These are phyloP conservation scores for Phaeosphaeriaceae sp. DNA, from an alignment of 2,329 filamentous ascomycete genomes.

Conservation along the genomic window DNA sequence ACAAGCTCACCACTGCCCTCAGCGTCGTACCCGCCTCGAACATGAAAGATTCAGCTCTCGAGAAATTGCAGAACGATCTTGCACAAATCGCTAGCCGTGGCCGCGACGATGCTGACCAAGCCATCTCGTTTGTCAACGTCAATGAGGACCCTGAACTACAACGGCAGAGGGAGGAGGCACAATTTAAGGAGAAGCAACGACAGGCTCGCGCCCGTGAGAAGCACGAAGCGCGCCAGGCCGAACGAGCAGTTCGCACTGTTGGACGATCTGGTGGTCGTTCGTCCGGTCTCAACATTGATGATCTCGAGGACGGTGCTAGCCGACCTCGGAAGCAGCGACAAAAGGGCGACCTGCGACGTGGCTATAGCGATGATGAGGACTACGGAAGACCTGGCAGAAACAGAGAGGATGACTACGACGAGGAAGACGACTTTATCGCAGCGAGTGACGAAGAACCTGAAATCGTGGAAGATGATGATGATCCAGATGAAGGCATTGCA, in stretches of 20 bases:
- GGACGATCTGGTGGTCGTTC: slow-evolving; percentile 60
- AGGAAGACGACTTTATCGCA: slow-evolving; percentile 80
- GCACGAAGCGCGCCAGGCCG: slow-evolving; percentile 68
- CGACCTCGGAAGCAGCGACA: slow-evolving; percentile 35
- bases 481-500: slow-evolving; percentile 56
- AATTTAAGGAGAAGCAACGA: slow-evolving; percentile 76
- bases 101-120: slow-evolving; percentile 54
- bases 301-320: slow-evolving; percentile 63
- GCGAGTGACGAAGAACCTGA: slow-evolving; percentile 75
- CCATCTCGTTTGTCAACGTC: slow-evolving; percentile 71
- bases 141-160: slow-evolving; percentile 77
- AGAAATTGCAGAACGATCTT: slow-evolving; percentile 71
- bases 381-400: slow-evolving; percentile 69
- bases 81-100: slow-evolving; percentile 65
- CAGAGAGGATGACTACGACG: slow-evolving; percentile 77
- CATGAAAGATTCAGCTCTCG: slow-evolving; percentile 74
- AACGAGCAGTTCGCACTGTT: slow-evolving; percentile 59
- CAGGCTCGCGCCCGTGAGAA: slow-evolving; percentile 69
- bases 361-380: slow-evolving; percentile 77
- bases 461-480: slow-evolving; percentile 66
- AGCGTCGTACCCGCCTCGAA: slow-evolving; percentile 71
- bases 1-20: slow-evolving; percentile 77
- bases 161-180: slow-evolving; percentile 74
- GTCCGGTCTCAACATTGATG: slow-evolving; percentile 64
- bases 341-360: slow-evolving; percentile 51